Percentiles rank a stretch among this genome's conserved stretches.
Conservation (phyloP, 352 stramenopile species). For the Globisporangium apiculatum region DNA sequence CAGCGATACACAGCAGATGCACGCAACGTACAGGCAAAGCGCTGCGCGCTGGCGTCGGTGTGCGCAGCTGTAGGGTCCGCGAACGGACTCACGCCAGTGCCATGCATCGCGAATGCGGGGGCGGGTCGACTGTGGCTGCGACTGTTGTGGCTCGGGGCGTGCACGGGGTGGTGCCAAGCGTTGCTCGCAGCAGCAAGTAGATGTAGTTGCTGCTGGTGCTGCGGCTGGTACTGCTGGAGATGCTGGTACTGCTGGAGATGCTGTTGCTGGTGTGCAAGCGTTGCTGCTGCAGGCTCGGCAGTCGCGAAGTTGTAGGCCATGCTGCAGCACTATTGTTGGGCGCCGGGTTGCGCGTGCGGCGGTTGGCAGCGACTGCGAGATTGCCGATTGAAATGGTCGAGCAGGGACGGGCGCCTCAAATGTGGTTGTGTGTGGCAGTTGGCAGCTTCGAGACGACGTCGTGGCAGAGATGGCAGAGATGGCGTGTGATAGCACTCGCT, state of each 20-base stretch:
- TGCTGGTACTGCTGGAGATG: neutral
- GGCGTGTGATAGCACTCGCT: too few relatives aligned
- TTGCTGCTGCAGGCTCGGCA: neutral
- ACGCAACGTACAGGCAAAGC: conserved; percentile 56
- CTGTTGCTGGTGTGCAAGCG: neutral
- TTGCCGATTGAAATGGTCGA: too few relatives aligned
- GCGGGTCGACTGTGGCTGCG: neutral
- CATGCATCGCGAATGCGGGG: conserved; percentile 5
- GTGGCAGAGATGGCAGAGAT: too few relatives aligned
- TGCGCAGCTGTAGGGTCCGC: conserved; percentile 4
- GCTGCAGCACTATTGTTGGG: neutral
- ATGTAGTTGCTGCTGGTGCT: neutral
- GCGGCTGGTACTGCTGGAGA: neutral
- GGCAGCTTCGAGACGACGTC: too few relatives aligned
- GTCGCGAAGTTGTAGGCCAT: neutral
- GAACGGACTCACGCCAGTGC: conserved; percentile 5
- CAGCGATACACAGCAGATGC: neutral
- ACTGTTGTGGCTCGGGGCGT: neutral
- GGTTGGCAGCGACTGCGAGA: neutral
- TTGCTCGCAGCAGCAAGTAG: neutral
- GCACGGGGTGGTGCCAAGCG: neutral
- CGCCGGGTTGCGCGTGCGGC: neutral
- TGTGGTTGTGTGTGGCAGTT: too few relatives aligned
- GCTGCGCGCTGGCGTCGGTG: conserved; percentile 41
- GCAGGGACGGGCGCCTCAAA: too few relatives aligned